These are phyloP conservation scores for Fraxinus greggii DNA, from an alignment of 305 asterid species.

Conservation along the genomic window DNA sequence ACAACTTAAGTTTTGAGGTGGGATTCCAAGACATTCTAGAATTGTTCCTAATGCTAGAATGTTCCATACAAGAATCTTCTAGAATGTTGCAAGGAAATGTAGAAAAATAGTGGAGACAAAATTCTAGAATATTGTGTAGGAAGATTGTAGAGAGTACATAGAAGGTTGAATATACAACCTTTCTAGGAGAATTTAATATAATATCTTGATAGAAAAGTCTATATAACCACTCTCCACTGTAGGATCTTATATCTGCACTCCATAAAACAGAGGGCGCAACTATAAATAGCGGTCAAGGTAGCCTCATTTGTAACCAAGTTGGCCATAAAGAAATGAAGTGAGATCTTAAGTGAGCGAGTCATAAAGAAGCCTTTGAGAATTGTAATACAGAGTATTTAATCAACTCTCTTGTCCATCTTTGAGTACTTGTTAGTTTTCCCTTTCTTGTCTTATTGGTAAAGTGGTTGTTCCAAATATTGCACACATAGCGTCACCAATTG, in stretches of 20 bases:
- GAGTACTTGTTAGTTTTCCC: neutral
- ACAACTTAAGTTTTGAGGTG: neutral
- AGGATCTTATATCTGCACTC: neutral
- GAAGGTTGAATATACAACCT: neutral
- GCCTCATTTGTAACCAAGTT: conserved; percentile 1
- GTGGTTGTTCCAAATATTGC: neutral
- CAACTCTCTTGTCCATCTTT: neutral
- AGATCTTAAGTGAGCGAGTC: neutral
- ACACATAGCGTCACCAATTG: neutral
- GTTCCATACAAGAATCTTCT: neutral
- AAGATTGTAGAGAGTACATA: neutral
- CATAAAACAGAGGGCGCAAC: neutral
- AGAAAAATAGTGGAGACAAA: neutral
- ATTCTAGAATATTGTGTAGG: neutral
- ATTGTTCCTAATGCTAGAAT: neutral
- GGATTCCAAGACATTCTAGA: neutral
- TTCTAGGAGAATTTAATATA: neutral
- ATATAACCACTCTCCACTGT: neutral
- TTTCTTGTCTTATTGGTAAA: neutral
- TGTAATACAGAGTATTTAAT: neutral
- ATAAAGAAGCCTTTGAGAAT: neutral
- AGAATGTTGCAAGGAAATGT: neutral
- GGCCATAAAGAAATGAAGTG: neutral
- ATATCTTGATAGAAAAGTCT: neutral
- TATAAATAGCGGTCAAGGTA: neutral